Evolutionary conservation across 2,329 filamentous ascomycete genomes (phyloP), one percentile per base, ranked within the genome.

Genomic region (Aureobasidium vineae): DNA sequence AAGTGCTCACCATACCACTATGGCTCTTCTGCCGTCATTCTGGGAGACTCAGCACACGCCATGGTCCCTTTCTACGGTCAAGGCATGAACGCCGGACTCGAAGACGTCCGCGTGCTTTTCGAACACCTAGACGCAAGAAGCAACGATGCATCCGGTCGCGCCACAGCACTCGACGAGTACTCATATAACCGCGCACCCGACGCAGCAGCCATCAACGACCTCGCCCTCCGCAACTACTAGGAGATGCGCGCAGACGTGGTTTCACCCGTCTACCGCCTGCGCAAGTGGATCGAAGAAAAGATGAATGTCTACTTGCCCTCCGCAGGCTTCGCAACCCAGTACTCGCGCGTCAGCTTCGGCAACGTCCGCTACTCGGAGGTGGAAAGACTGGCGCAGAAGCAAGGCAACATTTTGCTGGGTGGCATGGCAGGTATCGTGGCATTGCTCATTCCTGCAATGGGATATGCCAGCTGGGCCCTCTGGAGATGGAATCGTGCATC

Each of bases 31-130:
- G 92, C 85, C 38, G 92, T 96, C 68, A 91, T 99, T 57, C 76
- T 99, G 41, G 95, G 95, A 67, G 95, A 99, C 75, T 92, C 95
- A 8, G 93, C 95, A 0, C 95, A 99, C 76, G 95, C 96, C 66
- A 97, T 99, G 88, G 92, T 99, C 0, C 95, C 95, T 0, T 99
- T 99, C 78, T 99, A 98, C 77, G 95, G 95, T 0, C 95, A 99
- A 77, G 95, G 95, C 43, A 96, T 99, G 88, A 99, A 99, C 74
- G 90, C 95, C 0, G 95, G 95, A 0, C 86, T 99, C 49, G 95
- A 99, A 79, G 94, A 97, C 73, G 92, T 99, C 15, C 88, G 90
- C 8, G 88, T 96, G 5, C 85, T 99, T 0, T 99, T 97, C 77
- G 86, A 88, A 0, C 83, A 90, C 50, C 82, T 98, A 1, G 93